Conservation (phyloP, 768 basidiomycete genomes). For the Erythrobasidium yunnanense region DNA sequence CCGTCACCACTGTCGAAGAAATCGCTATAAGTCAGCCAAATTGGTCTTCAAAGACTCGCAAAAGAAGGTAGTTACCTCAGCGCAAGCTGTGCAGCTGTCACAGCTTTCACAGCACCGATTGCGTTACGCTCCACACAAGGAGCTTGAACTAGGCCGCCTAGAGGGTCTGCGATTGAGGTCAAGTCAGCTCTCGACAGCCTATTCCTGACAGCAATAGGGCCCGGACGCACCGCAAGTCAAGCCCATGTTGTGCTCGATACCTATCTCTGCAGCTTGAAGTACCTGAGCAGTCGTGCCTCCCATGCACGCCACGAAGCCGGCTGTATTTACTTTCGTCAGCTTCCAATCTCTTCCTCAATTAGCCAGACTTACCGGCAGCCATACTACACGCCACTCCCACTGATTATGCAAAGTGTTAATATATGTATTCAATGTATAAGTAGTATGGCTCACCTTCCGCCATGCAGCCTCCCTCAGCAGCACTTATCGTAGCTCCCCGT, state of each 20-base stretch:
- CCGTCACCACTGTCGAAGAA: constrained; percentile 58
- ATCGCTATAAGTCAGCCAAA: neutral
- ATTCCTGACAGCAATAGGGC: constrained; percentile 45
- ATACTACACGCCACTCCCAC: constrained; percentile 96
- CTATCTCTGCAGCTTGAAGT: constrained; percentile 50
- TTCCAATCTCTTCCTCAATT: too few species aligned
- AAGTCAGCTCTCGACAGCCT: too few species aligned
- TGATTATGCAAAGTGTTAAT: neutral
- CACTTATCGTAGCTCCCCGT: constrained; percentile 89
- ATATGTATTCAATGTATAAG: neutral
- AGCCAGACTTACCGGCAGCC: too few species aligned
- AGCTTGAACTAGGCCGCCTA: constrained; percentile 74
- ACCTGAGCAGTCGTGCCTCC: constrained; percentile 48
- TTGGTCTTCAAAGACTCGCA: too few species aligned
- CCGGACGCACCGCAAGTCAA: constrained; percentile 22
- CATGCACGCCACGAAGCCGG: constrained; percentile 87
- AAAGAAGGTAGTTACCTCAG: too few species aligned
- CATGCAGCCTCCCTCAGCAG: constrained; percentile 77
- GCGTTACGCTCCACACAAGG: constrained; percentile 58
- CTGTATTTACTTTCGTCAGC: too few species aligned
- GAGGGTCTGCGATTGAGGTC: constrained; percentile 95
- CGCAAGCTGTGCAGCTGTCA: constrained; percentile 79
- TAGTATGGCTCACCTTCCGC: constrained; percentile 49
- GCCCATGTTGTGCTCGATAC: constrained; percentile 73
- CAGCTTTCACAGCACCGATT: constrained; percentile 36